phyloP scores from a whole-genome alignment of 306 rosid species.

The Mimosa pudica region DNA sequence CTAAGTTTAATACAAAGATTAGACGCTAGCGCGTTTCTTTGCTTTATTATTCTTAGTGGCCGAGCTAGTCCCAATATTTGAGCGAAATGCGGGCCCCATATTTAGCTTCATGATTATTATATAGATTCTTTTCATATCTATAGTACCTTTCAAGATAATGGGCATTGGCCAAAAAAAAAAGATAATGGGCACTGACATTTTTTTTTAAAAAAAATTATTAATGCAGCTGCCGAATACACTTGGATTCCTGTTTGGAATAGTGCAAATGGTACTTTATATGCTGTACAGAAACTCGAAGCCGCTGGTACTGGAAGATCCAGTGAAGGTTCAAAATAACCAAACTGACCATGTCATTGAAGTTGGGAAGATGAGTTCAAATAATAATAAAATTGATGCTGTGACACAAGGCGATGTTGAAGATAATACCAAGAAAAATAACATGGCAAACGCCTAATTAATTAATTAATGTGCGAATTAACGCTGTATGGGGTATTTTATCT shows the following conservation, averaged over 20 bases:
- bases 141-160: neutral
- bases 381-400: neutral
- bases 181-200: neutral
- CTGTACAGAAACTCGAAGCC: conserved; percentile 65
- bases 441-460: neutral
- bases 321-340: conserved; percentile 55
- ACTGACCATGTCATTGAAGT: conserved; percentile 68
- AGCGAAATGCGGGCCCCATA: conserved; percentile 34
- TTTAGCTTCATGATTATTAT: conserved; percentile 6
- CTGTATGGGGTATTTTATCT: neutral
- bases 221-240: conserved; percentile 81
- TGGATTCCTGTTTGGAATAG: conserved; percentile 83
- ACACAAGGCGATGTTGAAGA: neutral
- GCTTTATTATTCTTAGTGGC: conserved; percentile 18
- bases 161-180: too few relatives aligned
- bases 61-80: conserved; percentile 22
- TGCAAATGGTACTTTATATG: conserved; percentile 73
- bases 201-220: neutral
- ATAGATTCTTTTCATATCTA: conserved; percentile 15
- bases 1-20: conserved; percentile 18
- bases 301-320: conserved; percentile 40
- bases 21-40: conserved; percentile 17
- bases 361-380: conserved; percentile 38
- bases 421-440: neutral
- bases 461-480: neutral